Percentiles rank a stretch among this genome's conserved stretches.
These are phyloP conservation scores for Amanita phalloides DNA, from an alignment of 768 basidiomycete species.

Conservation along the genomic window DNA sequence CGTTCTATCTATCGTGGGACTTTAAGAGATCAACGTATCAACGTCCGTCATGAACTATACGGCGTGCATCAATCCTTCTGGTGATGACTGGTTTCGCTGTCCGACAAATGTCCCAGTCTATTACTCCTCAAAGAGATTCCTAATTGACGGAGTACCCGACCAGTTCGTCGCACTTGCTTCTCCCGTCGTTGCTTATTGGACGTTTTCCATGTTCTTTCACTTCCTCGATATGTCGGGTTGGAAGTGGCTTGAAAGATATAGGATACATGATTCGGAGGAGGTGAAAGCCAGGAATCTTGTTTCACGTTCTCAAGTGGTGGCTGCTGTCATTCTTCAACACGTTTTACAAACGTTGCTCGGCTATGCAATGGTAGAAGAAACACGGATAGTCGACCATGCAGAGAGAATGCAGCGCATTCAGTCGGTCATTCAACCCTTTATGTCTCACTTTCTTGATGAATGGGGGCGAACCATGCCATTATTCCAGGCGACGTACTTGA, in stretches of 20 bases:
- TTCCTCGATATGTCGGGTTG: constrained; percentile 66
- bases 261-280: constrained; percentile 84
- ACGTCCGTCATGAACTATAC: constrained; percentile 24
- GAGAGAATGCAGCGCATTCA: constrained; percentile 30
- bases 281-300: constrained; percentile 66
- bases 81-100: constrained; percentile 28
- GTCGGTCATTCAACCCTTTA: constrained; percentile 26
- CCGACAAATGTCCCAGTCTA: constrained; percentile 40
- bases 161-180: constrained; percentile 56
- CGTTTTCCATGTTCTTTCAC: constrained; percentile 70
- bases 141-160: constrained; percentile 59
- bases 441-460: constrained; percentile 30
- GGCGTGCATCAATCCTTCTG: constrained; percentile 19
- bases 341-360: constrained; percentile 74
- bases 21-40: too few relatives aligned
- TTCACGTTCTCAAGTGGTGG: constrained; percentile 58
- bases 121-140: constrained; percentile 29
- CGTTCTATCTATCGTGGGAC: too few relatives aligned
- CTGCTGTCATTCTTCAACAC: constrained; percentile 83
- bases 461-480: constrained; percentile 26
- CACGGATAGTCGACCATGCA: constrained; percentile 24
- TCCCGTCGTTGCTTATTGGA: constrained; percentile 83
- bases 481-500: constrained; percentile 34
- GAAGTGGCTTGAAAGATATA: constrained; percentile 71
- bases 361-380: constrained; percentile 38